Evolutionary conservation across 208 protist genomes (phyloP), one percentile per base, ranked within the genome.

Genomic region (Wallacemonas sp.): DNA sequence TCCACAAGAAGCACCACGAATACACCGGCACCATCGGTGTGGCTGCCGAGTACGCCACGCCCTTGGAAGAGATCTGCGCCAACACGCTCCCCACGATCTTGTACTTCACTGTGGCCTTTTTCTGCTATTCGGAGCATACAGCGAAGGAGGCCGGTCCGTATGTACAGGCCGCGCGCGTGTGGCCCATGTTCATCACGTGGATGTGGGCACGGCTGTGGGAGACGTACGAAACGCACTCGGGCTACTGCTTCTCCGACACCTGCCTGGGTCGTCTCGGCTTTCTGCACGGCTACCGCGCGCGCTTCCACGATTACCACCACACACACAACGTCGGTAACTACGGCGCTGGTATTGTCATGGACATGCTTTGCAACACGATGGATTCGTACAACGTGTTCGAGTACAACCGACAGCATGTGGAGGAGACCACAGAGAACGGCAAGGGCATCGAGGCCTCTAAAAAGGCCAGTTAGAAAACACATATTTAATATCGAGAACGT

Each of bases 281-380:
- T 0, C 26, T 81, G 62, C 70, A 84, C 58, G 82, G 73, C 12
- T 52, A 77, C 44, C 73, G 77, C 30, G 63, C 82, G 9, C 78
- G 71, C 66, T 87, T 90, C 63, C 83, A 90, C 60, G 80, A 90
- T 63, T 86, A 67, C 27, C 83, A 90, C 62, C 83, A 90, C 71
- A 90, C 79, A 10, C 63, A 76, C 71, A 90, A 90, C 65, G 66
- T 75, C 17, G 73, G 72, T 17, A 85, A 87, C 70, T 90, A 81
- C 61, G 79, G 80, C 27, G 45, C 59, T 8, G 66, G 64, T 26
- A 57, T 81, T 24, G 68, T 71, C 30, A 84, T 85, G 72, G 82
- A 89, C 46, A 69, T 66, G 22, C 46, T 85, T 1, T 52, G 78
- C 54, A 77, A 77, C 53, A 86, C 78, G 1, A 83, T 84, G 82